These are phyloP conservation scores for Breynia disticha DNA, from an alignment of 441 rosid species.

Conservation along the genomic window DNA sequence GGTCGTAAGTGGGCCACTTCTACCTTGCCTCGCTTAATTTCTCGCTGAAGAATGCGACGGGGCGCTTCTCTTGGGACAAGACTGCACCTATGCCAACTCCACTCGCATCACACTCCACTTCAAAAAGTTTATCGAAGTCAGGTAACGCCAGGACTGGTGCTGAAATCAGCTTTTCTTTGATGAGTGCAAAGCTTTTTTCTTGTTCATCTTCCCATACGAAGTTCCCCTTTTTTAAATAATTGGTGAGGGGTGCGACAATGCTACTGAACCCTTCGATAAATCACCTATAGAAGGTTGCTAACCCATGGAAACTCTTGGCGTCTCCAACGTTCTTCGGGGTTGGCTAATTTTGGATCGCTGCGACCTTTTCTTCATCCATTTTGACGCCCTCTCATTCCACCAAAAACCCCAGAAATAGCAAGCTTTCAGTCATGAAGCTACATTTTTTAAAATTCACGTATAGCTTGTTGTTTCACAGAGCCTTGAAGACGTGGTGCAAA, in stretches of 20 bases:
- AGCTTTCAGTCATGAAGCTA: background rate
- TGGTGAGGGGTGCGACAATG: background rate
- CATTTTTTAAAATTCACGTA: background rate
- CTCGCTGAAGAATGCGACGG: background rate
- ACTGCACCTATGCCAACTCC: slow-evolving; percentile 3
- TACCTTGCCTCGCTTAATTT: background rate
- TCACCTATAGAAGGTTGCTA: background rate
- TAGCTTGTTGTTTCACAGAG: background rate
- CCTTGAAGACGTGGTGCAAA: background rate
- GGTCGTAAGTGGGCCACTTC: background rate
- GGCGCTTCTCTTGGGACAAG: background rate
- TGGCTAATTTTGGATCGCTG: slow-evolving; percentile 1
- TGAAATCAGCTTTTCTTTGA: background rate
- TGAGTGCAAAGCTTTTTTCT: background rate
- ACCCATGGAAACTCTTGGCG: background rate
- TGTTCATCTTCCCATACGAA: background rate
- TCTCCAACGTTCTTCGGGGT: background rate
- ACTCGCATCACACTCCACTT: slow-evolving; percentile 1
- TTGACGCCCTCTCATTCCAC: slow-evolving; percentile 1
- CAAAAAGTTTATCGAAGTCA: background rate
- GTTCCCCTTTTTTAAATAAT: slow-evolving; percentile 5
- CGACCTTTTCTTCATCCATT: slow-evolving; percentile 9
- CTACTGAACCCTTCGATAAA: slow-evolving; percentile 1
- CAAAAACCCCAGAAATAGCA: slow-evolving; percentile 3
- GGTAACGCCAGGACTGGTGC: background rate